phyloP scores from a whole-genome alignment of 78 protist species.

The Polysphondylium violaceum region DNA sequence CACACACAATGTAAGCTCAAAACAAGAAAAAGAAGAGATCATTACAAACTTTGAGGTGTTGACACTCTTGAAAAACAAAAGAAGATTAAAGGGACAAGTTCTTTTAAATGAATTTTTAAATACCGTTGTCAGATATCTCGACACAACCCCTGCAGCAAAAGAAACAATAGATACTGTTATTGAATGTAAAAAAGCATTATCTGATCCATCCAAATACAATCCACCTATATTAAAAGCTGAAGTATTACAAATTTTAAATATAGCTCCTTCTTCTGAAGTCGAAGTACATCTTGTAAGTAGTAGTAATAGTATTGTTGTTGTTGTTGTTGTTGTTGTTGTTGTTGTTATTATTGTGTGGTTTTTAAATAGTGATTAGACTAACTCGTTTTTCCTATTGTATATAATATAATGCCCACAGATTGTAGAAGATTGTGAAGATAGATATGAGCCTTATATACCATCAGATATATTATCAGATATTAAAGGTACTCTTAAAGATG shows the following conservation, averaged over 20 bases:
- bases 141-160: conserved; percentile 54
- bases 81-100: conserved; percentile 38
- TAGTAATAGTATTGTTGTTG: no score
- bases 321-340: not conserved
- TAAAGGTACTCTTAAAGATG: conserved; percentile 1
- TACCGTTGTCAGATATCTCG: conserved; percentile 6
- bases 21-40: conserved; percentile 39
- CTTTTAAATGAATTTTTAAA: conserved; percentile 48
- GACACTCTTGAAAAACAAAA: conserved; percentile 45
- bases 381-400: no score
- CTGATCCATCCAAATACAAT: not conserved
- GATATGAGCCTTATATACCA: conserved; percentile 19
- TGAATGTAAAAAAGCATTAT: not conserved
- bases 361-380: no score
- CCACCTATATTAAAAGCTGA: conserved; percentile 42
- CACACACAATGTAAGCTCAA: conserved; percentile 11
- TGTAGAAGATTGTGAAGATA: conserved; percentile 52
- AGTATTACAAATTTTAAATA: conserved; percentile 50
- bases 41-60: conserved; percentile 64
- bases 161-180: not conserved
- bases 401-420: not conserved
- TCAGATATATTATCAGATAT: not conserved
- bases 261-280: conserved; percentile 61
- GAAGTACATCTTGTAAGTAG: conserved; percentile 53
- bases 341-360: no score